phyloP scores from a whole-genome alignment of 495 filamentous ascomycete genomes.

The Lineolata rhizophorae region DNA sequence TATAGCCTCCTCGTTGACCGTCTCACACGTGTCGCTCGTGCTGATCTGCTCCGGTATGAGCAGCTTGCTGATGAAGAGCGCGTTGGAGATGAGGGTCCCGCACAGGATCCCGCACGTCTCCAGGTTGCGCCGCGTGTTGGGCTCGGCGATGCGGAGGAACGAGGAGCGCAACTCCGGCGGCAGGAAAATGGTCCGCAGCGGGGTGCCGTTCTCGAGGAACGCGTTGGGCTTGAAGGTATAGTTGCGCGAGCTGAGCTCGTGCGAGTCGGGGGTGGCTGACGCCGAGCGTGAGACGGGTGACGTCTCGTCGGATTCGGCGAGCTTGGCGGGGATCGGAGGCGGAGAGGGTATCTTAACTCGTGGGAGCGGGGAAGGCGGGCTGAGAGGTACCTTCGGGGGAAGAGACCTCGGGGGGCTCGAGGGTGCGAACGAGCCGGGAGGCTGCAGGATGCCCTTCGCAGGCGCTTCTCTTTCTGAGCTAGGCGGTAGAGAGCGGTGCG shows the following conservation, averaged over 20 bases:
- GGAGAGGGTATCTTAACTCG: neutral
- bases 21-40: constrained; percentile 87
- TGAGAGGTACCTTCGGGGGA: no score
- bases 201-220: constrained; percentile 69
- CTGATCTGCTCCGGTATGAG: constrained; percentile 79
- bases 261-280: constrained; percentile 9
- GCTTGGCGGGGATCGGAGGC: constrained; percentile 1
- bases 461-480: constrained; percentile 5
- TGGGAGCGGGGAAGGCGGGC: constrained; percentile 2
- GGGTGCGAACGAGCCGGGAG: constrained; percentile 2
- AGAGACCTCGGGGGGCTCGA: neutral
- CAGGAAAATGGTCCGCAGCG: constrained; percentile 72
- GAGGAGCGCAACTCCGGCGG: constrained; percentile 44
- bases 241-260: constrained; percentile 20
- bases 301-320: constrained; percentile 1
- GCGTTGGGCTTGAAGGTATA: constrained; percentile 71
- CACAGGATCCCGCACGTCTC: constrained; percentile 92
- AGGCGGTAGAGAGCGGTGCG: neutral
- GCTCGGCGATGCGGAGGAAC: constrained; percentile 48
- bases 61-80: constrained; percentile 68
- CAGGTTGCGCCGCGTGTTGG: constrained; percentile 60
- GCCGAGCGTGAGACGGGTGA: neutral
- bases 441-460: constrained; percentile 1
- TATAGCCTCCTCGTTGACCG: constrained; percentile 56
- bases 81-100: constrained; percentile 77